Base-by-base conservation (phyloP, 192 early-diverging fungal species). In the Coemansia sp. region DNA sequence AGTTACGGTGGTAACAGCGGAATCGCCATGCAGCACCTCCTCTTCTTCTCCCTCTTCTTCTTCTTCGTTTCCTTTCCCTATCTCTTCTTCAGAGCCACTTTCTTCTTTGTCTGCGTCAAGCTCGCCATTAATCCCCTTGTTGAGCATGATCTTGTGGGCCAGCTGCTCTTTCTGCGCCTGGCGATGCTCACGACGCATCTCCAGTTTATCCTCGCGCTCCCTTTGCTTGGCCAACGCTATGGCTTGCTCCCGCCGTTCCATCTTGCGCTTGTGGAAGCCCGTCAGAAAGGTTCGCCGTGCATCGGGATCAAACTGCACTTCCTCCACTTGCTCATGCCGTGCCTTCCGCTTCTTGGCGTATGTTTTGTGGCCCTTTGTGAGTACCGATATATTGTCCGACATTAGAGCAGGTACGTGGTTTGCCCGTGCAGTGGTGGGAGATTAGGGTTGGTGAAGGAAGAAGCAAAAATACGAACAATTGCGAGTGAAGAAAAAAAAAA, bases 201-300 rank as follows among this genome's bases (percentile, higher is more conserved):
- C 85, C 62, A 87, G 76, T 30, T 76, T 75, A 52, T 86, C 85
- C 43, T 88, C 72, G 5, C 88, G 83, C 45, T 85, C 85, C 26
- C 85, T 85, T 56, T 86, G 83, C 59, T 86, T 81, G 15, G 84
- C 86, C 61, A 55, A 58, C 0, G 68, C 46, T 6, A 68, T 69
- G 4, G 91, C 89, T 12, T 84, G 84, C 39, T 87, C 87, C 52
- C 86, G 86, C 46, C 90, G 84, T 63, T 92, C 86, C 3, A 88
- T 73, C 57, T 92, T 92, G 65, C 91, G 87, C 68, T 92, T 92
- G 67, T 90, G 89, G 69, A 92, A 92, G 23, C 91, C 90, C 5
- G 90, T 92, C 45, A 92, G 75, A 55, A 87, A 92, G 33, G 89
- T 85, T 20, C 88, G 85, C 76, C 89, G 79, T 7, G 81, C 87